Evolutionary conservation across 2,329 filamentous ascomycete species (phyloP).

Genomic region (Neopestalotiopsis sp.): DNA sequence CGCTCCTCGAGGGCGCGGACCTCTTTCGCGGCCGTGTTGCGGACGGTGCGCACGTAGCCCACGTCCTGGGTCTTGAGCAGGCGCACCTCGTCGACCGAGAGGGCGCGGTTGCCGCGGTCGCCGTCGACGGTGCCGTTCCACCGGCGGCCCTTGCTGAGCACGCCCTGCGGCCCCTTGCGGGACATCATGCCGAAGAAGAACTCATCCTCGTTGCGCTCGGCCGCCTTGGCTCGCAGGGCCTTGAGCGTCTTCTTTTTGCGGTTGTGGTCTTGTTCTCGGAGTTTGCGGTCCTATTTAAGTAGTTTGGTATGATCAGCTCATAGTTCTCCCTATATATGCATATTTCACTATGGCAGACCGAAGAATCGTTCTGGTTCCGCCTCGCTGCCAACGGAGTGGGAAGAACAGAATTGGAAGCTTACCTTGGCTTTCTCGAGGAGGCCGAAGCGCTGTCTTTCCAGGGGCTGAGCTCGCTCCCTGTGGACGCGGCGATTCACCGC

Average conservation of each 20-base stretch:
- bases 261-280: conserved; percentile 69
- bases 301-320: no score
- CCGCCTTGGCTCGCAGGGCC: conserved; percentile 63
- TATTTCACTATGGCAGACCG: no score
- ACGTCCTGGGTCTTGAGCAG: conserved; percentile 73
- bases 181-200: conserved; percentile 76
- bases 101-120: conserved; percentile 59
- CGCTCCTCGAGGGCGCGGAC: conserved; percentile 59
- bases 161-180: conserved; percentile 59
- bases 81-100: conserved; percentile 63
- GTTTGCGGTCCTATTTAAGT: conserved; percentile 60
- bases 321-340: no score
- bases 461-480: conserved; percentile 85
- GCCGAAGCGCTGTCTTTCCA: conserved; percentile 83
- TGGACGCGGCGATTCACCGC: conserved; percentile 82
- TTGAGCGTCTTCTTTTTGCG: conserved; percentile 67
- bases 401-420: conserved; percentile 21
- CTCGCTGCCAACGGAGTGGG: not conserved
- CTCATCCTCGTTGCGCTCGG: conserved; percentile 73
- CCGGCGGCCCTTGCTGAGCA: conserved; percentile 52
- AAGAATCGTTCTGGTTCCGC: not conserved
- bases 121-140: conserved; percentile 62
- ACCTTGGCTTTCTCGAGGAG: conserved; percentile 96
- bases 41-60: conserved; percentile 67
- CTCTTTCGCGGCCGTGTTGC: conserved; percentile 64